phyloP scores from a whole-genome alignment of 2,329 filamentous ascomycete species.

The Zymoseptoria crescenta region DNA sequence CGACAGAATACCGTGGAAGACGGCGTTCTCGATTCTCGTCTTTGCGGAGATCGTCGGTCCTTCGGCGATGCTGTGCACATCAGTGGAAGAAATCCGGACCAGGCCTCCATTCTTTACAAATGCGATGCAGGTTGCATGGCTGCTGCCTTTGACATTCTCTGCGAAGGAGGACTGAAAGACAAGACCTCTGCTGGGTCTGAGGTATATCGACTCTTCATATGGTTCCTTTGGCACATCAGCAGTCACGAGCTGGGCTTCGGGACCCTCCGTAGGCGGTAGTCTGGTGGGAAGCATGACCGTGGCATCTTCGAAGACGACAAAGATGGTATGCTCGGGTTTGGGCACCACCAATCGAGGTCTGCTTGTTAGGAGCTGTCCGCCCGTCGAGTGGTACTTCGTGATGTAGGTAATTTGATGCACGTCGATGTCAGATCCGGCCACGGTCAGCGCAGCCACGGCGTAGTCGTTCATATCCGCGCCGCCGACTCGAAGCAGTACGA shows the following conservation, averaged over 20 bases:
- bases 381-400: constrained; percentile 5
- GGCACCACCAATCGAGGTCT: constrained; percentile 67
- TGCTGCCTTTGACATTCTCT: constrained; percentile 36
- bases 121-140: constrained; percentile 36
- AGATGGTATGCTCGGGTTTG: constrained; percentile 69
- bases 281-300: constrained; percentile 69
- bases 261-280: constrained; percentile 54
- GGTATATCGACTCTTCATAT: constrained; percentile 82
- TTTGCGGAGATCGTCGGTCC: constrained; percentile 61
- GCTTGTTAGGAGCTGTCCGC: background rate
- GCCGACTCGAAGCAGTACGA: constrained; percentile 24
- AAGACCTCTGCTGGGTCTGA: constrained; percentile 50
- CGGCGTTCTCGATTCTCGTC: constrained; percentile 85
- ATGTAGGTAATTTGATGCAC: constrained; percentile 42
- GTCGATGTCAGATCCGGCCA: constrained; percentile 47
- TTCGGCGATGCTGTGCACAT: constrained; percentile 48
- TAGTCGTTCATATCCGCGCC: constrained; percentile 48
- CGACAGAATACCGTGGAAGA: constrained; percentile 76
- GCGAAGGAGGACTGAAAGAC: constrained; percentile 43
- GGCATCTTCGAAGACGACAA: constrained; percentile 70
- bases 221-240: constrained; percentile 55
- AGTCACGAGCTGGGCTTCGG: constrained; percentile 63
- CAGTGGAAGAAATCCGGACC: constrained; percentile 49
- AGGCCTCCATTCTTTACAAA: constrained; percentile 53
- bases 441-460: constrained; percentile 62